A percentile compares a stretch with the other conserved stretches of the same genome.
These are phyloP conservation scores for Viridothelium virens DNA, from an alignment of 495 filamentous ascomycete species.

Conservation along the genomic window DNA sequence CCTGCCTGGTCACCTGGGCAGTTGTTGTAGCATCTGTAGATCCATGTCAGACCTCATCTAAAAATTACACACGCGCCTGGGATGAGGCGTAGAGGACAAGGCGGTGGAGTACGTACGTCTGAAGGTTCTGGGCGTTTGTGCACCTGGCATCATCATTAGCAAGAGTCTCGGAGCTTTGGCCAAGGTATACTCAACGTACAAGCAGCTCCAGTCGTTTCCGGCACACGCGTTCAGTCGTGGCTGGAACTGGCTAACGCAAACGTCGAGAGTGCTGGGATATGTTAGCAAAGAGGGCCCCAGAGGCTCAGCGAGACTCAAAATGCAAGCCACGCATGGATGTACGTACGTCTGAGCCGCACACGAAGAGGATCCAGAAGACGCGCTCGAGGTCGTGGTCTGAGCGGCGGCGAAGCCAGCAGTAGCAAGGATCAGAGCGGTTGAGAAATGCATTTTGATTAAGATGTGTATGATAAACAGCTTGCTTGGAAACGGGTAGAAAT, in stretches of 20 bases:
- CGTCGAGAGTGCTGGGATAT: slow-evolving; percentile 26
- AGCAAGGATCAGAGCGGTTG: slow-evolving; percentile 21
- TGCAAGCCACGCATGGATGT: too few relatives aligned
- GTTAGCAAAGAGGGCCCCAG: background rate
- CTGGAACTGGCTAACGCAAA: slow-evolving; percentile 23
- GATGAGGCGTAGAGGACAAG: background rate
- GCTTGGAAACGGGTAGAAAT: background rate
- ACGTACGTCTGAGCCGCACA: slow-evolving; percentile 11
- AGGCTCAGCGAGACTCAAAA: too few relatives aligned
- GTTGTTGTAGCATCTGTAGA: slow-evolving; percentile 29
- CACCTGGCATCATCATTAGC: background rate
- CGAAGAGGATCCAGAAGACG: slow-evolving; percentile 10
- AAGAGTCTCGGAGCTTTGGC: background rate
- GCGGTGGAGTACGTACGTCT: background rate
- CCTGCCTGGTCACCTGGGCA: slow-evolving; percentile 23
- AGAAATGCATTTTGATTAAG: slow-evolving; percentile 28
- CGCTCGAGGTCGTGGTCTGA: slow-evolving; percentile 23
- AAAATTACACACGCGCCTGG: background rate
- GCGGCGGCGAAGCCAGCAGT: slow-evolving; percentile 27
- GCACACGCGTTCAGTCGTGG: slow-evolving; percentile 24
- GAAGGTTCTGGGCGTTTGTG: background rate
- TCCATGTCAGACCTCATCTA: background rate
- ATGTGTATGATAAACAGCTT: background rate
- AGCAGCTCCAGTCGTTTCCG: slow-evolving; percentile 30
- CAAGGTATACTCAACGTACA: slow-evolving; percentile 12